phyloP scores from a whole-genome alignment of 208 protist species.

The Jaenimonas drosophilae region DNA sequence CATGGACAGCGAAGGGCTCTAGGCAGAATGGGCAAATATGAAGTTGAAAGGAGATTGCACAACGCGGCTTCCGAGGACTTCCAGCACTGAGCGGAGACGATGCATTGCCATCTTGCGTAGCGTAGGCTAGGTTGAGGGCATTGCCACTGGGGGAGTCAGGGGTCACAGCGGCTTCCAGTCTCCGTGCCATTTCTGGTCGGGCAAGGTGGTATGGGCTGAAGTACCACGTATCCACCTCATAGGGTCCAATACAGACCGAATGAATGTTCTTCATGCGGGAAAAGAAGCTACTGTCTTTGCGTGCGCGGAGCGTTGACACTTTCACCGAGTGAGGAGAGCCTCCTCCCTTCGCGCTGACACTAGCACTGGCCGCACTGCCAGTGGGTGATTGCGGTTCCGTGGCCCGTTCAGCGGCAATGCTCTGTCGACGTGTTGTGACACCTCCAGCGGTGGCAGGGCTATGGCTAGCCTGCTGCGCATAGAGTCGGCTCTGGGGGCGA shows the following conservation, averaged over 20 bases:
- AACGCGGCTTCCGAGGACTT: too few relatives aligned
- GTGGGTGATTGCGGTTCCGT: not conserved
- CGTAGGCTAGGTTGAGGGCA: not conserved
- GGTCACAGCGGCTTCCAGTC: conserved; percentile 35
- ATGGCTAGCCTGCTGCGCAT: not conserved
- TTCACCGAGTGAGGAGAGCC: conserved; percentile 35
- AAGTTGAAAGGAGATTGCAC: conserved; percentile 56
- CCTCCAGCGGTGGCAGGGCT: not conserved
- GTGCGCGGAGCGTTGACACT: conserved; percentile 52
- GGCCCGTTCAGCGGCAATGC: conserved; percentile 11
- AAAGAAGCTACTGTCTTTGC: conserved; percentile 84
- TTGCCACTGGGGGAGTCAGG: conserved; percentile 17
- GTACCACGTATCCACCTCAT: conserved; percentile 97
- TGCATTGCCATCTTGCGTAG: not conserved
- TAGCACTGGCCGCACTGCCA: conserved; percentile 1
- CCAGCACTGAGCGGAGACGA: not conserved
- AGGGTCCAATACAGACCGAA: conserved; percentile 92
- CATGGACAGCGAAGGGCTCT: conserved; percentile 87
- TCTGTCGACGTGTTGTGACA: conserved; percentile 64
- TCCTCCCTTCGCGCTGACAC: conserved; percentile 12
- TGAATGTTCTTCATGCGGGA: conserved; percentile 95
- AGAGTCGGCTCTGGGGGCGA: conserved; percentile 35
- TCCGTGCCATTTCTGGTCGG: conserved; percentile 52
- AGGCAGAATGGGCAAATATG: conserved; percentile 98
- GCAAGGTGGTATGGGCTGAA: conserved; percentile 95